Evolutionary conservation across 805 yeast genomes (phyloP).

Genomic region (Pichia membranifaciens): DNA sequence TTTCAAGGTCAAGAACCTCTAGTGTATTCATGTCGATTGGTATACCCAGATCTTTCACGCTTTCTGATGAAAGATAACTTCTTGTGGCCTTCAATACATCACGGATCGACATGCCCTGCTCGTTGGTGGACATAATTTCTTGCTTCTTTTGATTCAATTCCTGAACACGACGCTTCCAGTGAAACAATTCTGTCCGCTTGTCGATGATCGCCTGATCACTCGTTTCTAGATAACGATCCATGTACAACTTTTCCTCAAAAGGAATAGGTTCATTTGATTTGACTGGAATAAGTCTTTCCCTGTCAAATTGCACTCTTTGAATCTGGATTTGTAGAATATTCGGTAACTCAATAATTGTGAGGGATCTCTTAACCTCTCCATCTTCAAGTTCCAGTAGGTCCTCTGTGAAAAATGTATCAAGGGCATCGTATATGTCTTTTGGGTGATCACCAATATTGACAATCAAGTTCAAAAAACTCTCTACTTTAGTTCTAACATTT

Average conservation of each 20-base stretch:
- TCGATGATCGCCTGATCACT: conserved; percentile 46
- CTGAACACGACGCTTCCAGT: conserved; percentile 55
- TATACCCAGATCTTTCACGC: conserved; percentile 31
- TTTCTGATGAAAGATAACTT: conserved; percentile 45
- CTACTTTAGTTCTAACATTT: conserved; percentile 47
- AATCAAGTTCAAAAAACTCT: conserved; percentile 73
- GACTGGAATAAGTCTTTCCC: conserved; percentile 64
- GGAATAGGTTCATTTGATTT: conserved; percentile 80
- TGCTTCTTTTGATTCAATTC: conserved; percentile 39
- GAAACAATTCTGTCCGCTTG: conserved; percentile 51
- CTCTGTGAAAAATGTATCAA: conserved; percentile 76
- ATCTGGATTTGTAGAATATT: conserved; percentile 85
- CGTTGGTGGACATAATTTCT: conserved; percentile 40
- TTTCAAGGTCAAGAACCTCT: conserved; percentile 40
- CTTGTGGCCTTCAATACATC: conserved; percentile 53
- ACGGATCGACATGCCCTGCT: conserved; percentile 42
- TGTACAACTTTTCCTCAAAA: conserved; percentile 67
- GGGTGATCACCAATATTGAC: conserved; percentile 89
- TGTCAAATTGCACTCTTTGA: conserved; percentile 88
- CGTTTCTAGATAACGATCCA: conserved; percentile 84
- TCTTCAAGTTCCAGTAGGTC: conserved; percentile 65
- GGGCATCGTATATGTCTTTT: conserved; percentile 80
- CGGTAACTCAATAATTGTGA: conserved; percentile 69
- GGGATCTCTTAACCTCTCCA: conserved; percentile 67
- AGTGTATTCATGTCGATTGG: conserved; percentile 43